These are phyloP conservation scores for Limnanthes douglasii DNA, from an alignment of 345 rosid genomes.

Conservation along the genomic window DNA sequence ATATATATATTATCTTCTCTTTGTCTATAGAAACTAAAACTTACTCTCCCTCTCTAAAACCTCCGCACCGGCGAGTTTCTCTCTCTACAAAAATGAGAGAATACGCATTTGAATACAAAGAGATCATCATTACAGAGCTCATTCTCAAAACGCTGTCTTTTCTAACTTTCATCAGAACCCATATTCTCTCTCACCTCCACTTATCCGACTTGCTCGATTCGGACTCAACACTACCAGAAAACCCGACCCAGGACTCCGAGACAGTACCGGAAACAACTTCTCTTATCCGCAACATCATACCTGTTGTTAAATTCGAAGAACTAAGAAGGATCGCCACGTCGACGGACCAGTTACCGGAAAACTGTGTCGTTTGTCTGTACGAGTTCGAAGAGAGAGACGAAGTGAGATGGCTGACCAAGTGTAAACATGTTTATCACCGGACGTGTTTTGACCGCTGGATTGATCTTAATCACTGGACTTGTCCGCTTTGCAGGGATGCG, in stretches of 20 bases:
- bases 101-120: conserved; percentile 22
- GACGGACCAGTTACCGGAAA: conserved; percentile 20
- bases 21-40: too few relatives aligned
- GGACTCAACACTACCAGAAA: conserved; percentile 26
- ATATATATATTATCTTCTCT: too few relatives aligned
- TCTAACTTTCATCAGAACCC: conserved; percentile 29
- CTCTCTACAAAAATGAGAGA: neutral
- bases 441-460: conserved; percentile 68
- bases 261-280: conserved; percentile 29
- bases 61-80: too few relatives aligned
- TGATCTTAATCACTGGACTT: conserved; percentile 48
- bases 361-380: conserved; percentile 53
- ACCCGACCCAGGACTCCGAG: conserved; percentile 7
- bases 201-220: conserved; percentile 47
- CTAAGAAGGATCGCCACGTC: conserved; percentile 12
- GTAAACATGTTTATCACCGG: conserved; percentile 55
- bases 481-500: conserved; percentile 55
- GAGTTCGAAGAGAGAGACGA: conserved; percentile 47
- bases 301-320: conserved; percentile 33
- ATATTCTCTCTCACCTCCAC: conserved; percentile 21
- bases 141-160: conserved; percentile 34
- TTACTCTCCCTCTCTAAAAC: too few relatives aligned
- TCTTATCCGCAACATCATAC: conserved; percentile 53
- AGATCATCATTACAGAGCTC: conserved; percentile 35
- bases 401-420: conserved; percentile 48